Evolutionary conservation across 2,329 filamentous ascomycete species (phyloP).

Genomic region (Colletotrichum trifolii): DNA sequence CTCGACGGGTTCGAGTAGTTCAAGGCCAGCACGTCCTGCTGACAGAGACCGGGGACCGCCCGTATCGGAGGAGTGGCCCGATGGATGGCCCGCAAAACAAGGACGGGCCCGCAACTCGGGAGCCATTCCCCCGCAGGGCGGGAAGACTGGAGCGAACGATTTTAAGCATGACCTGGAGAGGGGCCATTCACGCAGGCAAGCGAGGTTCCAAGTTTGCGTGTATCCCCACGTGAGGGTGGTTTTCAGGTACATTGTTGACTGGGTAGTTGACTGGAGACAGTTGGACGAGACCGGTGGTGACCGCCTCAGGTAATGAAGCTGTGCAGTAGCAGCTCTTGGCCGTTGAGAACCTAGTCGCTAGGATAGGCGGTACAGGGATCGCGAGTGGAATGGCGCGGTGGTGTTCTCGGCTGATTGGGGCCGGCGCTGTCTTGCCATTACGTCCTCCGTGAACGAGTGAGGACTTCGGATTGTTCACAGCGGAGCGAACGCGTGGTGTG

Average conservation of each 20-base stretch:
- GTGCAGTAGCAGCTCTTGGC: neutral
- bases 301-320: no score
- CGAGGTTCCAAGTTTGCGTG: no score
- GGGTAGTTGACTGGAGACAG: no score
- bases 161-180: neutral
- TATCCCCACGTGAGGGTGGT: no score
- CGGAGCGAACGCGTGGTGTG: constrained; percentile 13
- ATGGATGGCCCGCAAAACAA: constrained; percentile 32
- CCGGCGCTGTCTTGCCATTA: neutral
- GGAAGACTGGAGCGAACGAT: neutral
- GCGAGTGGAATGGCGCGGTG: constrained; percentile 1
- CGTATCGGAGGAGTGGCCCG: constrained; percentile 29
- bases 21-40: neutral
- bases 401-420: constrained; percentile 19
- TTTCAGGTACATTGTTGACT: no score
- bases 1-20: no score
- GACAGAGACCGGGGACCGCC: neutral
- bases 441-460: neutral
- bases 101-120: constrained; percentile 28
- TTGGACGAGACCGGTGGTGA: no score
- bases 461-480: constrained; percentile 13
- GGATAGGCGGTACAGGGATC: neutral
- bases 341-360: neutral
- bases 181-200: neutral
- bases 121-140: constrained; percentile 20